phyloP scores from a whole-genome alignment of 2,329 filamentous ascomycete genomes.

The Diaporthe sp. region DNA sequence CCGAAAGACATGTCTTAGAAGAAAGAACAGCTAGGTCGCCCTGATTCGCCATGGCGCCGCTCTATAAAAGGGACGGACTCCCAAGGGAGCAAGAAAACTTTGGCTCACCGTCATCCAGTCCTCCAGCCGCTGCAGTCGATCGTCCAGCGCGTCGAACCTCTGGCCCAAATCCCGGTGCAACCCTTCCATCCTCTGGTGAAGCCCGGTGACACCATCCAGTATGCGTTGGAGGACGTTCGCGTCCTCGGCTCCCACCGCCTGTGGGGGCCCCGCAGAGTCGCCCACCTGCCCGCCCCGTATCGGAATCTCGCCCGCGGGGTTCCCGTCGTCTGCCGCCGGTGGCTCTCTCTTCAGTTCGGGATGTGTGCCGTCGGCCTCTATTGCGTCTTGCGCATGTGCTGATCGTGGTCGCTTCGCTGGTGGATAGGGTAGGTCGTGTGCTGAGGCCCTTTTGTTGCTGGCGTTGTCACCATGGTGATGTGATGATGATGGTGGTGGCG shows the following conservation, averaged over 20 bases:
- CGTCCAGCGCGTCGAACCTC: slow-evolving; percentile 37
- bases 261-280: slow-evolving; percentile 5
- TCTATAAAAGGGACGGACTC: neutral
- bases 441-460: slow-evolving; percentile 32
- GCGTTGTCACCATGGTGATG: slow-evolving; percentile 8
- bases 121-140: slow-evolving; percentile 38
- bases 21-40: slow-evolving; percentile 1
- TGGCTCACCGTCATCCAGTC: slow-evolving; percentile 34
- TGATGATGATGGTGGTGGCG: slow-evolving; percentile 9
- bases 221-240: slow-evolving; percentile 34
- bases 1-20: slow-evolving; percentile 27
- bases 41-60: slow-evolving; percentile 4
- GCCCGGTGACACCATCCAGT: slow-evolving; percentile 33
- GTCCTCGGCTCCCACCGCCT: slow-evolving; percentile 3
- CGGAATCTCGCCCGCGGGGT: slow-evolving; percentile 24
- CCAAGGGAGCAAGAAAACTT: neutral
- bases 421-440: slow-evolving; percentile 31
- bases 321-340: slow-evolving; percentile 1
- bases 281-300: slow-evolving; percentile 29
- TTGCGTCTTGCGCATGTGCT: slow-evolving; percentile 1
- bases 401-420: slow-evolving; percentile 35
- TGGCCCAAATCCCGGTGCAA: slow-evolving; percentile 36
- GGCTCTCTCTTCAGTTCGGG: slow-evolving; percentile 26
- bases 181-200: slow-evolving; percentile 36
- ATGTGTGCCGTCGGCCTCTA: neutral